phyloP scores from a whole-genome alignment of 345 rosid species.

The Camelina sativa region DNA sequence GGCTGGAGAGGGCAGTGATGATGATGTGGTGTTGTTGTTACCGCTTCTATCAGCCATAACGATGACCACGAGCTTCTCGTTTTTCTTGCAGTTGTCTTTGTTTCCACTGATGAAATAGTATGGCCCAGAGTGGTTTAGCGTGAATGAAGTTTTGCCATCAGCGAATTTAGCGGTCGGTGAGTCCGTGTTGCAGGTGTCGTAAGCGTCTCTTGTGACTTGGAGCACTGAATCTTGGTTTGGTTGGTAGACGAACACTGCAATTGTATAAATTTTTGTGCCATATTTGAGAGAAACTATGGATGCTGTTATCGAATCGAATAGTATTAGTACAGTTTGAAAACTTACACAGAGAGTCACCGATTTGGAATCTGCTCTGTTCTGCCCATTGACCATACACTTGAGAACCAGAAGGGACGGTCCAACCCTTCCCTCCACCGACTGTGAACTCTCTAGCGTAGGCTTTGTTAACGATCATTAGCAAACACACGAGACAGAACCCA shows the following conservation, averaged over 20 bases:
- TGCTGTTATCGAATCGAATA: not conserved
- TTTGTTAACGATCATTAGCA: slow-evolving; percentile 49
- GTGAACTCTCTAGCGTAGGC: slow-evolving; percentile 59
- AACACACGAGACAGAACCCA: slow-evolving; percentile 42
- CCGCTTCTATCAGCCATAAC: slow-evolving; percentile 76
- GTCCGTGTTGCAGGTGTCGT: slow-evolving; percentile 59
- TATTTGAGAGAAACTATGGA: slow-evolving; percentile 1
- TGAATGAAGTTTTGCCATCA: slow-evolving; percentile 65
- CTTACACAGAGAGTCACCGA: slow-evolving; percentile 81
- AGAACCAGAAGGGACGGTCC: slow-evolving; percentile 60
- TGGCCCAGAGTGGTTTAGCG: slow-evolving; percentile 62
- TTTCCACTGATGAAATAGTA: slow-evolving; percentile 81
- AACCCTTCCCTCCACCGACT: slow-evolving; percentile 66
- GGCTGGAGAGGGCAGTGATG: slow-evolving; percentile 51
- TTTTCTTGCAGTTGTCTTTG: slow-evolving; percentile 66
- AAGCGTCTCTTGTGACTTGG: slow-evolving; percentile 59
- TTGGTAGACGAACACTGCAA: slow-evolving; percentile 67
- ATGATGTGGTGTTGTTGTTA: slow-evolving; percentile 35
- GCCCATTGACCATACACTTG: slow-evolving; percentile 71
- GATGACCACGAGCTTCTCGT: slow-evolving; percentile 60
- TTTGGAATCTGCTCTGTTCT: slow-evolving; percentile 67
- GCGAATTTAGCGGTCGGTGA: slow-evolving; percentile 45
- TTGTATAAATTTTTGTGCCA: not conserved
- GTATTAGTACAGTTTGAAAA: slow-evolving; percentile 13
- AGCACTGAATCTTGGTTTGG: slow-evolving; percentile 73